Percentiles rank a stretch among this genome's conserved stretches.
Conservation (phyloP, 2,329 filamentous ascomycete species). For the Thermochaetoides dissita region DNA sequence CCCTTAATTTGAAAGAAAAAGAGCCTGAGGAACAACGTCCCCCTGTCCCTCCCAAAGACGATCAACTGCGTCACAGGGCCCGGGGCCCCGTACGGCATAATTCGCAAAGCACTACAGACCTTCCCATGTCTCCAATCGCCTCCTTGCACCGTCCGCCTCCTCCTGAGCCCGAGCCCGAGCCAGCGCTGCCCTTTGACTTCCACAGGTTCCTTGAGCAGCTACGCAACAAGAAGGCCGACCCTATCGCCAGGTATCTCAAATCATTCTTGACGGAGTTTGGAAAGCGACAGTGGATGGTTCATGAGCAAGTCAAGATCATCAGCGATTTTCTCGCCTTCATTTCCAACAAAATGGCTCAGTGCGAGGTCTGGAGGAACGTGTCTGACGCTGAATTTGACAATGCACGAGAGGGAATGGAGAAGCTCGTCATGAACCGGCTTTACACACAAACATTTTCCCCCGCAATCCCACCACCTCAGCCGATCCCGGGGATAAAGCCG, state of each 20-base stretch:
- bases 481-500: conserved; percentile 53
- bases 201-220: conserved; percentile 93
- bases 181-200: conserved; percentile 85
- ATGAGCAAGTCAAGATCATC: conserved; percentile 98
- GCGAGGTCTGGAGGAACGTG: conserved; percentile 90
- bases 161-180: conserved; percentile 65
- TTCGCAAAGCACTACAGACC: conserved; percentile 14
- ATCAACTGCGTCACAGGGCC: conserved; percentile 21
- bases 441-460: conserved; percentile 96
- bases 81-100: conserved; percentile 23
- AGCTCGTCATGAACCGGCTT: conserved; percentile 94
- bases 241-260: conserved; percentile 86
- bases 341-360: conserved; percentile 93
- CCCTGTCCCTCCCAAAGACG: conserved; percentile 46
- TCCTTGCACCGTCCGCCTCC: conserved; percentile 51
- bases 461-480: conserved; percentile 70
- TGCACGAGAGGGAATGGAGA: conserved; percentile 96
- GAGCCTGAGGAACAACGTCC: conserved; percentile 33
- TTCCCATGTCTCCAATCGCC: conserved; percentile 32
- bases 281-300: conserved; percentile 98
- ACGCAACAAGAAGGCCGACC: conserved; percentile 92
- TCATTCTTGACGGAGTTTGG: conserved; percentile 91
- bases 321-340: conserved; percentile 94
- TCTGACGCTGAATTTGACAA: conserved; percentile 98
- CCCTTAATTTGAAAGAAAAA: too few species aligned